Evolutionary conservation across 176 grass and related monocot species (phyloP).

Genomic region (Triticum monococcum): DNA sequence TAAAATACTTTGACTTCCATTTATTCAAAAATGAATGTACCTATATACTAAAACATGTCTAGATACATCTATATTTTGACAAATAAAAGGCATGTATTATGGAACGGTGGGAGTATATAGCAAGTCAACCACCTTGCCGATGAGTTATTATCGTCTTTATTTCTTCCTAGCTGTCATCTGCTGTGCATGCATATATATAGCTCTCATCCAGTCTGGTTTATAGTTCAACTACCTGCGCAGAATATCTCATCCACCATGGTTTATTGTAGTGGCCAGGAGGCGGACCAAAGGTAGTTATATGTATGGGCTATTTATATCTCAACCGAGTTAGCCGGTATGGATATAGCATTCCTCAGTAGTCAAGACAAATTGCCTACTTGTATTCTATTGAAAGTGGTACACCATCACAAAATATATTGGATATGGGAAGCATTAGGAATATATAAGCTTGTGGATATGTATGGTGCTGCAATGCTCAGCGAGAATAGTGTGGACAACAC

Average conservation of each 20-base stretch:
- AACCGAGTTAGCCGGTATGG: neutral
- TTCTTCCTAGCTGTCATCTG: neutral
- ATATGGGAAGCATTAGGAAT: neutral
- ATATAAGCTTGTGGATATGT: neutral
- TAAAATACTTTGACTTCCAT: too few species aligned
- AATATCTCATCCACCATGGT: neutral
- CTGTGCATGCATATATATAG: neutral
- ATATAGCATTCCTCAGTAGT: neutral
- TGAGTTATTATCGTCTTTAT: neutral
- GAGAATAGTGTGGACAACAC: too few species aligned
- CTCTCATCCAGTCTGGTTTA: neutral
- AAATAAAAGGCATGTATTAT: too few species aligned
- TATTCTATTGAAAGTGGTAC: neutral
- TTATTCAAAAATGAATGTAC: too few species aligned
- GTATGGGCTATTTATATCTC: too few species aligned
- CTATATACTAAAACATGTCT: too few species aligned
- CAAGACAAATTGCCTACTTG: neutral
- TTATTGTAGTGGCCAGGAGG: neutral
- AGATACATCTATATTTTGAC: too few species aligned
- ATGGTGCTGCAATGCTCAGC: too few species aligned
- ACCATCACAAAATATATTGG: neutral
- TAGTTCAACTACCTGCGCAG: neutral
- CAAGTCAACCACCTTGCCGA: neutral
- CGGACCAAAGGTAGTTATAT: neutral
- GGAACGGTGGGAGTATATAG: too few species aligned